Percentiles rank a stretch among this genome's conserved stretches.
phyloP scores from a whole-genome alignment of 768 basidiomycete genomes.

The Boletus vermiculosoides region DNA sequence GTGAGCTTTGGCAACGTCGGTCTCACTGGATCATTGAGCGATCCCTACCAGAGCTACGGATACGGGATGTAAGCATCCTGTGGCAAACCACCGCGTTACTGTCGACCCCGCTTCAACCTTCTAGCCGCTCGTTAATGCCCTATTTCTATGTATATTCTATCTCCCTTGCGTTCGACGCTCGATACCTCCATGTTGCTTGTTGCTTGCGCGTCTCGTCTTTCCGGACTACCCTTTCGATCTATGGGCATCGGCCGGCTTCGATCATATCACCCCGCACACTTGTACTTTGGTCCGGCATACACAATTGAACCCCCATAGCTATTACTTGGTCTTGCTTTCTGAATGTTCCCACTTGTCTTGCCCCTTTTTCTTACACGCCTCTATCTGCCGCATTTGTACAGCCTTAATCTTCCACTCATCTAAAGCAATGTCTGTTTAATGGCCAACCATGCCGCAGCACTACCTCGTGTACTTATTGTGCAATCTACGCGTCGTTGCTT shows the following conservation, averaged over 20 bases:
- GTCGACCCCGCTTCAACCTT: conserved; percentile 11
- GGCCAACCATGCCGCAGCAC: conserved; percentile 37
- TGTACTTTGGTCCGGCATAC: conserved; percentile 72
- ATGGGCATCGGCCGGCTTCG: conserved; percentile 37
- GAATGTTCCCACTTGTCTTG: conserved; percentile 30
- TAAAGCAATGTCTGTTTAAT: conserved; percentile 44
- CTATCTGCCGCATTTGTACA: conserved; percentile 49
- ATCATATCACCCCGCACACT: conserved; percentile 57
- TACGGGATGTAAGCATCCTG: conserved; percentile 68
- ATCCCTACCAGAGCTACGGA: conserved; percentile 78
- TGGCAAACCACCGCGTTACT: conserved; percentile 29
- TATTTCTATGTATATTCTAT: conserved; percentile 41
- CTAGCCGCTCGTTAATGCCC: conserved; percentile 31
- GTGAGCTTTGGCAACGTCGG: conserved; percentile 51
- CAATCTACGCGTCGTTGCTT: conserved; percentile 36
- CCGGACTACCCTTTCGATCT: conserved; percentile 33
- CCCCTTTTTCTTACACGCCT: conserved; percentile 17
- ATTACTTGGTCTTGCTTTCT: conserved; percentile 37
- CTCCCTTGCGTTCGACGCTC: conserved; percentile 32
- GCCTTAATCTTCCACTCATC: conserved; percentile 38
- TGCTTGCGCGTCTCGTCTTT: conserved; percentile 40
- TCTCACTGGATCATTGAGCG: conserved; percentile 55
- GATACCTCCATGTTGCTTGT: conserved; percentile 35
- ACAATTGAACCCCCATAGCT: conserved; percentile 38
- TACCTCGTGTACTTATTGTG: conserved; percentile 41